Percentiles rank a stretch among this genome's conserved stretches.
Evolutionary conservation across 192 early-diverging fungal species (phyloP).

Genomic region (Borealophlyctis nickersoniae): DNA sequence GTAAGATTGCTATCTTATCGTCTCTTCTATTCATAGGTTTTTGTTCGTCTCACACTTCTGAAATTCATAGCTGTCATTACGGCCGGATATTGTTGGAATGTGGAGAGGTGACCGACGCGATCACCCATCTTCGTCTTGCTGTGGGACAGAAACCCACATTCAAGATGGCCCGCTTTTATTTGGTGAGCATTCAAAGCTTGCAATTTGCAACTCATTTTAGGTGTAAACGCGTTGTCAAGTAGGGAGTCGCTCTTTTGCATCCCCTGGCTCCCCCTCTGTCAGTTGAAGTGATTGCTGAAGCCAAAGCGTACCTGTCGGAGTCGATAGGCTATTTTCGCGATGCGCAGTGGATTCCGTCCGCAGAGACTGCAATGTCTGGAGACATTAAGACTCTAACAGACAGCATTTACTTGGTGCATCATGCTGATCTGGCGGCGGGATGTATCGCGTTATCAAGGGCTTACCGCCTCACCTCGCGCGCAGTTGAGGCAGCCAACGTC

Average conservation of each 20-base stretch:
- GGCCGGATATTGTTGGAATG: slow-evolving; percentile 19
- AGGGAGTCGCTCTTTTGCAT: too few species aligned
- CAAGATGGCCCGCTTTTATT: slow-evolving; percentile 9
- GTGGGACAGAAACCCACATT: slow-evolving; percentile 21
- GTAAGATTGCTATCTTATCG: slow-evolving; percentile 19
- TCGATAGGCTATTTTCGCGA: background rate
- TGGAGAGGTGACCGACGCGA: slow-evolving; percentile 20
- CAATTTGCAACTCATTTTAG: background rate
- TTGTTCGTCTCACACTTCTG: background rate
- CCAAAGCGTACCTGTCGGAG: slow-evolving; percentile 5
- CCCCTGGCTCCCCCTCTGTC: background rate
- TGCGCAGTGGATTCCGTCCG: background rate
- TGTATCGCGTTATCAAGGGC: slow-evolving; percentile 19
- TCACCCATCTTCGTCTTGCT: slow-evolving; percentile 29
- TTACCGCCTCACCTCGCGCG: background rate
- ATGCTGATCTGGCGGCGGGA: slow-evolving; percentile 2
- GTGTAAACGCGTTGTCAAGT: background rate
- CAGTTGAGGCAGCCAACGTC: slow-evolving; percentile 10
- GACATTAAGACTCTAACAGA: too few species aligned
- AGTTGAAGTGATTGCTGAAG: slow-evolving; percentile 8
- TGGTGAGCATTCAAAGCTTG: background rate
- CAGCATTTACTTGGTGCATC: too few species aligned
- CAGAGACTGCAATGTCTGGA: too few species aligned
- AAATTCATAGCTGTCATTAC: slow-evolving; percentile 9
- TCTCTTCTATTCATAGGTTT: background rate